phyloP scores from a whole-genome alignment of 257 asterid species.

The Solanum rostratum region DNA sequence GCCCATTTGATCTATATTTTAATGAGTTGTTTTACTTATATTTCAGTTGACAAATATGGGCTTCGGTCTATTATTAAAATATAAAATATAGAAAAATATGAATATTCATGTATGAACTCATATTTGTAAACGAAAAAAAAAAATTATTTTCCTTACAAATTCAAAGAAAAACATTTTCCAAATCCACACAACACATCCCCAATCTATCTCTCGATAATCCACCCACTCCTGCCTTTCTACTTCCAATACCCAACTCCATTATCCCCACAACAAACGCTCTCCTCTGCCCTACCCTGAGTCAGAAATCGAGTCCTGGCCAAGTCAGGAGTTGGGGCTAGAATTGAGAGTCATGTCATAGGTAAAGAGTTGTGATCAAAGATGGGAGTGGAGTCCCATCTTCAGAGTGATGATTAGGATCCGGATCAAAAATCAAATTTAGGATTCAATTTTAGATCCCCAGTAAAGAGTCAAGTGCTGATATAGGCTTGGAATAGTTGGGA shows the following conservation, averaged over 20 bases:
- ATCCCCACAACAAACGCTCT: background rate
- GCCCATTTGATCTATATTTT: no score
- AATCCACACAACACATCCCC: background rate
- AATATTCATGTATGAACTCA: background rate
- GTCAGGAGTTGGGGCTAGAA: background rate
- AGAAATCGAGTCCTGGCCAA: background rate
- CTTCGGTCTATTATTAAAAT: no score
- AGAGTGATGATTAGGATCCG: no score
- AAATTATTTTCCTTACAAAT: background rate
- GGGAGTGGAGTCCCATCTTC: no score
- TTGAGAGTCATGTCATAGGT: background rate
- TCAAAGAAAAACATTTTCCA: background rate
- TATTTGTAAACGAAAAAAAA: background rate
- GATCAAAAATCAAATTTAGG: no score
- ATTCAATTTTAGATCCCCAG: no score
- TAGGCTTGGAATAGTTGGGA: no score
- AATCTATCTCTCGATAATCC: background rate
- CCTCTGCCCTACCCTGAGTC: background rate
- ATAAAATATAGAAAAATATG: background rate
- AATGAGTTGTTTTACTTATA: no score
- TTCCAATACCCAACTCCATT: background rate
- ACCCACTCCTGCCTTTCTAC: background rate
- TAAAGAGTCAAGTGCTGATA: no score
- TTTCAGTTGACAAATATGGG: no score
- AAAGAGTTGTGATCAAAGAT: no score